Evolutionary conservation across 2,329 filamentous ascomycete species (phyloP).

Genomic region (Talaromyces funiculosus): DNA sequence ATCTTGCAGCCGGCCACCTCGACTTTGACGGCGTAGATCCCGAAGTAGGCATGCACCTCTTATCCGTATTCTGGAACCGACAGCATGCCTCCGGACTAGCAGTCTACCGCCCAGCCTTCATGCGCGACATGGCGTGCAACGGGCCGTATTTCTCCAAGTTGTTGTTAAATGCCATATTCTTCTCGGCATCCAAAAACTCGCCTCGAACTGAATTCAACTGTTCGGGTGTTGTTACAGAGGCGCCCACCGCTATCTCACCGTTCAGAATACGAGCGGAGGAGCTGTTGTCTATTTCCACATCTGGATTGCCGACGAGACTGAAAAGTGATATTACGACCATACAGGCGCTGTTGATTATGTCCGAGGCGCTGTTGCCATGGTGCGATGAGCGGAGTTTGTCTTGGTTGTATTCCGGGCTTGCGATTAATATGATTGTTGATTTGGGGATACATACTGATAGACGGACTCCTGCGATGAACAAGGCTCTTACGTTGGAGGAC

Average conservation of each 20-base stretch:
- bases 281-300: background rate
- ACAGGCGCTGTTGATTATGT: constrained; percentile 12
- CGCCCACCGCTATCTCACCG: background rate
- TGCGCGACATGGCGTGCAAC: constrained; percentile 46
- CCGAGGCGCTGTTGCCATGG: constrained; percentile 10
- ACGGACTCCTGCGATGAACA: background rate
- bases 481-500: background rate
- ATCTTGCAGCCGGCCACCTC: constrained; percentile 42
- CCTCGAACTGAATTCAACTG: constrained; percentile 2
- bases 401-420: constrained; percentile 12
- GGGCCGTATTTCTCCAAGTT: constrained; percentile 7
- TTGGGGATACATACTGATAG: constrained; percentile 8
- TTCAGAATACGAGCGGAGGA: constrained; percentile 8
- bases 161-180: constrained; percentile 10
- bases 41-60: constrained; percentile 48
- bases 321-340: constrained; percentile 12
- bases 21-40: constrained; percentile 54
- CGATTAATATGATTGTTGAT: constrained; percentile 11
- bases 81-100: constrained; percentile 47
- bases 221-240: background rate
- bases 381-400: constrained; percentile 12
- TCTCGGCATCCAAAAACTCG: constrained; percentile 7
- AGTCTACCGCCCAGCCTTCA: constrained; percentile 50
- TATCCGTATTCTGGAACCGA: constrained; percentile 50
- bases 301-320: background rate